Conservation (phyloP, 2,329 filamentous ascomycete genomes). For the Arthrobotrys pseudoclavata region DNA sequence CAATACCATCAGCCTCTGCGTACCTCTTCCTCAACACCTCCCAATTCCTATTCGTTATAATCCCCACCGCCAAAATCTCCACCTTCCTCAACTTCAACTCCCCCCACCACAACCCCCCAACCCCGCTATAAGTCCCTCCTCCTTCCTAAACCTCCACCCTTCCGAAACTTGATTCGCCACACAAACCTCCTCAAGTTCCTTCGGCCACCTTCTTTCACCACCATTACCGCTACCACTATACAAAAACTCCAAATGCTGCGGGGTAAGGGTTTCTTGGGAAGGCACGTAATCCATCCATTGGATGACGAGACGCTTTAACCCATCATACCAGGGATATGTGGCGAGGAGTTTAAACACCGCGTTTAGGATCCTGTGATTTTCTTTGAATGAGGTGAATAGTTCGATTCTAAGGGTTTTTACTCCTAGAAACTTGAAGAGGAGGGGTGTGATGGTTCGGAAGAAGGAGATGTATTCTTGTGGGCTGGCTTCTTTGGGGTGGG, state of each 20-base stretch:
- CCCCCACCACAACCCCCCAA: not conserved
- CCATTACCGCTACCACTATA: not conserved
- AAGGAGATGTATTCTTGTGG: not conserved
- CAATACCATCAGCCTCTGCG: not conserved
- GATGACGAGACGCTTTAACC: not conserved
- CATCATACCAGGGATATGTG: not conserved
- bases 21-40: not conserved
- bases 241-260: not conserved
- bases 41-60: not conserved
- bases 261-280: not conserved
- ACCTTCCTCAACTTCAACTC: not conserved
- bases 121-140: not conserved
- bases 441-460: not conserved
- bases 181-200: not conserved
- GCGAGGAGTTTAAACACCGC: not conserved
- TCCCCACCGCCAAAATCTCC: not conserved
- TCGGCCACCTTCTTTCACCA: not conserved
- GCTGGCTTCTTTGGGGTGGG: not conserved
- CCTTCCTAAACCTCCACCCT: slow-evolving; percentile 6
- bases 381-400: not conserved
- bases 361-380: not conserved
- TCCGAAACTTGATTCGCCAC: not conserved
- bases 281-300: not conserved
- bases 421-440: not conserved
- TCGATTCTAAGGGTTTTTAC: not conserved